Evolutionary conservation across 2,329 filamentous ascomycete genomes (phyloP).

Genomic region (Xylariaceae sp.): DNA sequence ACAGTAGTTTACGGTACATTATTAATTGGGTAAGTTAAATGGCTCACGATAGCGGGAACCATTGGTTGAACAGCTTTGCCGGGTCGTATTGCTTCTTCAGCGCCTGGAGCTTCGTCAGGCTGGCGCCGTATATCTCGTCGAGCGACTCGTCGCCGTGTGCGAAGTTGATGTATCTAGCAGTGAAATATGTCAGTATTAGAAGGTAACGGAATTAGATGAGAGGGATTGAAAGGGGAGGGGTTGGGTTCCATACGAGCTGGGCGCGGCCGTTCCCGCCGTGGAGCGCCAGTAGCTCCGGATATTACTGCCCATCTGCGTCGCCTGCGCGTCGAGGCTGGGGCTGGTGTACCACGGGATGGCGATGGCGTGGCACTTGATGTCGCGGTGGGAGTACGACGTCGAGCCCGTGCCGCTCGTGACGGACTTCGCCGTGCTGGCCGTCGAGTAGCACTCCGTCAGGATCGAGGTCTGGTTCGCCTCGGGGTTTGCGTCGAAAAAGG

Average conservation of each 20-base stretch:
- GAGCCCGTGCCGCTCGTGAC: slow-evolving; percentile 19
- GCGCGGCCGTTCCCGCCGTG: slow-evolving; percentile 18
- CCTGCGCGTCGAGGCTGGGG: slow-evolving; percentile 33
- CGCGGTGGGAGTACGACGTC: slow-evolving; percentile 33
- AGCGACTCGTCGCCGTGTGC: slow-evolving; percentile 33
- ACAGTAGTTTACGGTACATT: too few relatives aligned
- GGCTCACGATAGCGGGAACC: slow-evolving; percentile 25
- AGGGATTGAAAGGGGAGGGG: background rate
- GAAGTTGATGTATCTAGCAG: slow-evolving; percentile 33
- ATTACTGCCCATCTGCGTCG: slow-evolving; percentile 33
- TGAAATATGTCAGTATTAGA: too few relatives aligned
- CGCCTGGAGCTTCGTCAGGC: slow-evolving; percentile 25
- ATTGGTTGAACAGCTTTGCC: slow-evolving; percentile 29
- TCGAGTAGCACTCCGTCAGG: slow-evolving; percentile 37
- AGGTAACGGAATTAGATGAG: too few relatives aligned
- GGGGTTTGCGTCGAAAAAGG: slow-evolving; percentile 33
- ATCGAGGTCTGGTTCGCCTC: slow-evolving; percentile 33
- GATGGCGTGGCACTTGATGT: slow-evolving; percentile 36
- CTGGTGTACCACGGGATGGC: slow-evolving; percentile 40
- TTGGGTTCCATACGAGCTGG: slow-evolving; percentile 21
- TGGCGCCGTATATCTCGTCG: slow-evolving; percentile 24
- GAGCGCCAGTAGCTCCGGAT: slow-evolving; percentile 31
- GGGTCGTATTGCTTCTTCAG: slow-evolving; percentile 32
- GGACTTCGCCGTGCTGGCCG: slow-evolving; percentile 27
- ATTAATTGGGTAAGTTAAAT: too few relatives aligned